These are phyloP conservation scores for Lachnellula hyalina DNA, from an alignment of 2,329 filamentous ascomycete species.

Conservation along the genomic window DNA sequence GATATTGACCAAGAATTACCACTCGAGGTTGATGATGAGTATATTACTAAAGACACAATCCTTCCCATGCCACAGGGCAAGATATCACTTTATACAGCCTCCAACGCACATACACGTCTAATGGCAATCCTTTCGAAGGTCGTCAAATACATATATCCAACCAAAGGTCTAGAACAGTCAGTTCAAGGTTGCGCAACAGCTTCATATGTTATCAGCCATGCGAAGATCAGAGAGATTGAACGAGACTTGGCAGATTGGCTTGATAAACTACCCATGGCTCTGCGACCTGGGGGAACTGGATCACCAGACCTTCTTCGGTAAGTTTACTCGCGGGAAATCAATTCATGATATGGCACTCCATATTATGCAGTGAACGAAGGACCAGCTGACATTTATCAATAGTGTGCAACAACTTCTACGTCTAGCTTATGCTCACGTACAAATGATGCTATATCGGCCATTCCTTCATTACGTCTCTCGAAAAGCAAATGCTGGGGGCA, in stretches of 20 bases:
- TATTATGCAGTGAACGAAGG: too few relatives aligned
- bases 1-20: constrained; percentile 64
- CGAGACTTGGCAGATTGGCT: constrained; percentile 58
- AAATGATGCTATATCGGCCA: constrained; percentile 76
- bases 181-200: constrained; percentile 32
- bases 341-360: not conserved
- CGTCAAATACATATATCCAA: constrained; percentile 60
- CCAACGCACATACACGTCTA: constrained; percentile 59
- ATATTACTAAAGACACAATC: constrained; percentile 55
- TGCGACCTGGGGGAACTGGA: constrained; percentile 75
- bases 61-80: constrained; percentile 48
- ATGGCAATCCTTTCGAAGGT: constrained; percentile 62
- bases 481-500: constrained; percentile 45
- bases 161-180: constrained; percentile 49
- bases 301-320: constrained; percentile 71
- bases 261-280: constrained; percentile 63
- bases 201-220: constrained; percentile 58
- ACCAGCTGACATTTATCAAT: constrained; percentile 16
- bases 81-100: constrained; percentile 55
- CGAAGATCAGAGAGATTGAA: constrained; percentile 60
- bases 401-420: constrained; percentile 68
- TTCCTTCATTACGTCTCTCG: constrained; percentile 80
- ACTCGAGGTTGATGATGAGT: constrained; percentile 61
- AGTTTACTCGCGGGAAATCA: constrained; percentile 26
- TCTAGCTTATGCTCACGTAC: constrained; percentile 77